Evolutionary conservation across 352 stramenopile genomes (phyloP).

Genomic region (Pythium aquatile): DNA sequence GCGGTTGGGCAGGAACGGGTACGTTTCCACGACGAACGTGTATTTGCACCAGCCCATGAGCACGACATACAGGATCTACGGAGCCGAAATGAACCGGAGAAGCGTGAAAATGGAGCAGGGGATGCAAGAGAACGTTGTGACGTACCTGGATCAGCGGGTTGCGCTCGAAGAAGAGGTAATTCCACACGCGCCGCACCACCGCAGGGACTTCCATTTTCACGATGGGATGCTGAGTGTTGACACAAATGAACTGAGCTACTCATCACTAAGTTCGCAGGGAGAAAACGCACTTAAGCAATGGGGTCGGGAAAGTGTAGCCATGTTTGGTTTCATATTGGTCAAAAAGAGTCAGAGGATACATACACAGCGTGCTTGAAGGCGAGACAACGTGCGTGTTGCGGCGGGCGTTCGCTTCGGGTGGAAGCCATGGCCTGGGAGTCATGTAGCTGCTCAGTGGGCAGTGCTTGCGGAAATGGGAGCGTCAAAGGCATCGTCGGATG

Average conservation of each 20-base stretch:
- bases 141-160: constrained; percentile 71
- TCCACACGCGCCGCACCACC: constrained; percentile 32
- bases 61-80: constrained; percentile 74
- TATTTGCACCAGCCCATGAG: constrained; percentile 71
- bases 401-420: not conserved
- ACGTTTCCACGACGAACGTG: constrained; percentile 65
- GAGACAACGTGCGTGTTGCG: not conserved
- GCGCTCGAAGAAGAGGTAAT: constrained; percentile 64
- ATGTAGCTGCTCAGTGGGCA: not conserved
- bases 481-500: not conserved
- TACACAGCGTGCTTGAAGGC: not conserved
- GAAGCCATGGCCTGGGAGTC: not conserved
- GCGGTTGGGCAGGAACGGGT: constrained; percentile 57
- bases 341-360: constrained; percentile 6
- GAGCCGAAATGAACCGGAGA: not conserved
- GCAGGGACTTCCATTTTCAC: constrained; percentile 19
- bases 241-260: not conserved
- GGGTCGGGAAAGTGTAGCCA: constrained; percentile 12
- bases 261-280: constrained; percentile 12
- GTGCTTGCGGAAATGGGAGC: not conserved
- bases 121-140: too few species aligned
- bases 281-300: constrained; percentile 10
- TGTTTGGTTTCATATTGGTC: not conserved
- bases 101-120: not conserved
- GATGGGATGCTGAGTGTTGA: constrained; percentile 1